phyloP scores from a whole-genome alignment of 148 eudicot genomes.

The Rhododendron ferrugineum region DNA sequence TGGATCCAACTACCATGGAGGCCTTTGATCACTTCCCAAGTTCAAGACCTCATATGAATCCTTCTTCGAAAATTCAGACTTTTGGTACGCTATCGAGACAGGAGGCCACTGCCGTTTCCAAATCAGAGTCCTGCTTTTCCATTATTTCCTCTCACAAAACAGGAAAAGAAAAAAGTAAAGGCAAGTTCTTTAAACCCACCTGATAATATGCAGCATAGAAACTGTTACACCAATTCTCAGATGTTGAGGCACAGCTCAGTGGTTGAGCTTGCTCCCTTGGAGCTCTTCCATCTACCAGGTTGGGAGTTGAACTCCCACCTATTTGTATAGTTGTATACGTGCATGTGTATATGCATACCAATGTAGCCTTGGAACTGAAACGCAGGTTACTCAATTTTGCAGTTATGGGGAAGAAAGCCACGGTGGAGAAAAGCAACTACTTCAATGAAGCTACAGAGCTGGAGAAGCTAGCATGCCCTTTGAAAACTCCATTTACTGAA shows the following conservation, averaged over 20 bases:
- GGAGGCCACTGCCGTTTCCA: conserved; percentile 16
- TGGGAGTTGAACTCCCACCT: not conserved
- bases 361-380: not conserved
- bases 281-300: not conserved
- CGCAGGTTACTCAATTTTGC: not conserved
- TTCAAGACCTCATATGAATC: conserved; percentile 5
- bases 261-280: not conserved
- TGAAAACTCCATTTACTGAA: conserved; percentile 1
- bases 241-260: not conserved
- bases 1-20: conserved; percentile 70
- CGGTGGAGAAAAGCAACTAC: conserved; percentile 30
- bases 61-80: not conserved
- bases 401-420: conserved; percentile 20
- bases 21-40: conserved; percentile 43
- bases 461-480: conserved; percentile 31
- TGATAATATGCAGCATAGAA: not conserved
- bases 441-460: conserved; percentile 38
- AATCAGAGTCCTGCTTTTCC: conserved; percentile 34
- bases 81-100: not conserved
- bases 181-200: conserved; percentile 7
- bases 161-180: conserved; percentile 12
- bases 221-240: not conserved
- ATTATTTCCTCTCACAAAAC: conserved; percentile 31
- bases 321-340: not conserved
- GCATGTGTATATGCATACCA: not conserved